Evolutionary conservation across 2,329 filamentous ascomycete species (phyloP).

Genomic region (Colletotrichum coccodes): DNA sequence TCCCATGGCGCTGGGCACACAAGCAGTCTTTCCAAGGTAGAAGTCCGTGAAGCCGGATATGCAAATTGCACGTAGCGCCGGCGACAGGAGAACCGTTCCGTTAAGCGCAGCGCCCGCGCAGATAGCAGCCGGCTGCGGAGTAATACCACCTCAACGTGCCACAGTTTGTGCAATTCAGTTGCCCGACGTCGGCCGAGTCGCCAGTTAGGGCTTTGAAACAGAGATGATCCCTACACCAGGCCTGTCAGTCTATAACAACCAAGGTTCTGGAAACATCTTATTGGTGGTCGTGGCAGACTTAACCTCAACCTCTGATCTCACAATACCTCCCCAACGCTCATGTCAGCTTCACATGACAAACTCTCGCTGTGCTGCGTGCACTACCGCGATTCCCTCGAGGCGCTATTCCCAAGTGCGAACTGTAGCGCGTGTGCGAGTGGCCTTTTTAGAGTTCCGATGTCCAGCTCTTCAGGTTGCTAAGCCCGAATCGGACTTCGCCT

Average conservation of each 20-base stretch:
- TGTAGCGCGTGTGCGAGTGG: too few relatives aligned
- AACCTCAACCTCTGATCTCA: not conserved
- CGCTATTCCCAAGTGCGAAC: not conserved
- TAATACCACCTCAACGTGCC: not conserved
- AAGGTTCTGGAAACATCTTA: too few relatives aligned
- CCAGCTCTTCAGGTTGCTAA: too few relatives aligned
- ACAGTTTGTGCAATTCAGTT: too few relatives aligned
- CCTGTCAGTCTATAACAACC: not conserved
- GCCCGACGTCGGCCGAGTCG: not conserved
- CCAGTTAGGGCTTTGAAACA: not conserved
- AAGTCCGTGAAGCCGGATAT: not conserved
- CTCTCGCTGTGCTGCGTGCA: slow-evolving; percentile 13
- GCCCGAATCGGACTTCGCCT: too few relatives aligned
- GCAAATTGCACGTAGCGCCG: not conserved
- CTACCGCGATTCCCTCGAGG: not conserved
- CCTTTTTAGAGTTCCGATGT: not conserved
- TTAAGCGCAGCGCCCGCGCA: not conserved
- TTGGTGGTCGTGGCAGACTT: not conserved
- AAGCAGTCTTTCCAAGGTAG: too few relatives aligned
- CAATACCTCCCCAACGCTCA: not conserved
- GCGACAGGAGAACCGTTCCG: not conserved
- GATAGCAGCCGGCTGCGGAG: not conserved
- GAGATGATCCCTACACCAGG: not conserved
- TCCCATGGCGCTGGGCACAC: not conserved
- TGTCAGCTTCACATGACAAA: slow-evolving; percentile 28